Base-by-base conservation (phyloP, 495 filamentous ascomycete genomes). In the Hypoxylon cercidicola region DNA sequence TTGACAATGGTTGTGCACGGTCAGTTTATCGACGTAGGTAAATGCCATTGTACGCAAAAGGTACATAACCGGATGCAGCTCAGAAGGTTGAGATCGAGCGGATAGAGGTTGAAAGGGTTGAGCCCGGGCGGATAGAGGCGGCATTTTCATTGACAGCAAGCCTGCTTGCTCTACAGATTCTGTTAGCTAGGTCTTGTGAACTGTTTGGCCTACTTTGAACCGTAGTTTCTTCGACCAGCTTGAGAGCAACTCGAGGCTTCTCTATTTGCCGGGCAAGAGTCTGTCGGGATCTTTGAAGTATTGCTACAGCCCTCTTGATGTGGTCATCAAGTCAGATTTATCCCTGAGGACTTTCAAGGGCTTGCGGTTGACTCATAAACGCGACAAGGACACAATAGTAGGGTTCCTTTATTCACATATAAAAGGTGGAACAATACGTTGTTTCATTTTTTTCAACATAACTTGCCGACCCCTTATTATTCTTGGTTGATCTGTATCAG, bases 141-240 rank as follows among this genome's bases (percentile, higher is more conserved):
- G 34, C 55, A 55, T 63, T 28, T 55, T 52, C 37, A 10, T 55
- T 41, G 45, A n/a, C 9, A 19, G 60, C 65, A 68, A 68, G 65
- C 65, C 60, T 55, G 65, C 65, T 64, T 68, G 65, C 60, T 50
- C 16, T 12, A 19, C 49, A 49, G 28, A 10, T 11, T 41, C 15
- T 46, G 15, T 55, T 30, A 12, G 13, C 3, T 55, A 20, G 11
- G 15, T 30, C 28, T 39, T 4, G 44, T 46, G 35, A 11, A 16
- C 13, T 58, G 13, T 1, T 13, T 30, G 19, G n/a, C 40, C 37
- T 46, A 10, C 3, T 20, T 47, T 37, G 30, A 47, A 19, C 34
- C 37, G 28, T 13, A 37, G 23, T 16, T 15, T n/a, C 16, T 12
- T 51, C 35, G 19, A 11, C 11, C 11, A 15, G 20, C 23, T 55